A percentile compares a stretch with the other conserved stretches of the same genome.
phyloP scores from a whole-genome alignment of 768 basidiomycete species.

The Leccinum subtestaceum region DNA sequence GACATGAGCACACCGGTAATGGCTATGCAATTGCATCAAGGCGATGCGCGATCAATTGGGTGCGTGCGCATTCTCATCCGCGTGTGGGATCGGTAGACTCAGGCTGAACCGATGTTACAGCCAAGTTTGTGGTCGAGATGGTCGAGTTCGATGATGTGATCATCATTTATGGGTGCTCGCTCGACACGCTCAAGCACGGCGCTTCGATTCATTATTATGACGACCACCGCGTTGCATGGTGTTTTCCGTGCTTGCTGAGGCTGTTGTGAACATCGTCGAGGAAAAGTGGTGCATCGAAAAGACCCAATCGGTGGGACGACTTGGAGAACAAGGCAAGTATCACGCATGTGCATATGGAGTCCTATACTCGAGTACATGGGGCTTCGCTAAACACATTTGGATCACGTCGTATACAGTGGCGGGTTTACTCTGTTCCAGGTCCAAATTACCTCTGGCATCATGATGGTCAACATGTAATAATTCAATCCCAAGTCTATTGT shows the following conservation, averaged over 20 bases:
- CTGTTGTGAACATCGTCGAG: slow-evolving; percentile 73
- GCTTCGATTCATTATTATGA: slow-evolving; percentile 93
- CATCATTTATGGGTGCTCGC: slow-evolving; percentile 80
- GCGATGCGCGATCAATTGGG: slow-evolving; percentile 97
- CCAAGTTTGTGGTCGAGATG: slow-evolving; percentile 92
- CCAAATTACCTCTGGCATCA: no score
- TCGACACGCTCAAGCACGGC: slow-evolving; percentile 57
- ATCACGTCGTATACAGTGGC: no score
- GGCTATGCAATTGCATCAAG: slow-evolving; percentile 85
- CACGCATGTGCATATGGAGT: not conserved
- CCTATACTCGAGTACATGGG: no score
- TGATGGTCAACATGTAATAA: no score
- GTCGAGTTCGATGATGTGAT: slow-evolving; percentile 92
- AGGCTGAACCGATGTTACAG: slow-evolving; percentile 37
- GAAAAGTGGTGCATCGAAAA: slow-evolving; percentile 99
- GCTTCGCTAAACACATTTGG: no score
- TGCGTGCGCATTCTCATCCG: slow-evolving; percentile 32
- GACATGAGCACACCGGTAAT: no score
- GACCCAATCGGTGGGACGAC: slow-evolving; percentile 99
- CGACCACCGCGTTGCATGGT: slow-evolving; percentile 98
- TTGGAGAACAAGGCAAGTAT: slow-evolving; percentile 80
- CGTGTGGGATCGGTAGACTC: no score
- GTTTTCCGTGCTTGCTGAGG: slow-evolving; percentile 77
- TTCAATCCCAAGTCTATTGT: no score
- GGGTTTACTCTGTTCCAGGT: no score